Conservation (phyloP, 2,329 filamentous ascomycete species). For the Colletotrichum plurivorum region DNA sequence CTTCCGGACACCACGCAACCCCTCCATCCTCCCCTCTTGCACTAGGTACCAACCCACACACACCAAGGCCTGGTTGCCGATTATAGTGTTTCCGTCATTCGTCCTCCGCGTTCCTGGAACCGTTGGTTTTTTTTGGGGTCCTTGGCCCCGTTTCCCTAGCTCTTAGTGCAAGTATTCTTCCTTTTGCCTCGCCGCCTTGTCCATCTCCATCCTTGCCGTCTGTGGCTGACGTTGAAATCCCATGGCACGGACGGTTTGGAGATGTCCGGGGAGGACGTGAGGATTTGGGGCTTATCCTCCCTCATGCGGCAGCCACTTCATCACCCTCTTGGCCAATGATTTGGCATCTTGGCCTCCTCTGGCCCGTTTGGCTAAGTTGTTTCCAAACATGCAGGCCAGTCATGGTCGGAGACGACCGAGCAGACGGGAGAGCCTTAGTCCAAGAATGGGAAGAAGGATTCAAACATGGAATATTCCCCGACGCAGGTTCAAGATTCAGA, state of each 20-base stretch:
- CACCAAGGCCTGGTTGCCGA: constrained; percentile 7
- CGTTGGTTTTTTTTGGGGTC: background rate
- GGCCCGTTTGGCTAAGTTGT: background rate
- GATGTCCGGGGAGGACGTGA: constrained; percentile 38
- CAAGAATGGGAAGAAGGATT: background rate
- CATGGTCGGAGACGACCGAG: background rate
- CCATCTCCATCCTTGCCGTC: background rate
- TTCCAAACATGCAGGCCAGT: constrained; percentile 15
- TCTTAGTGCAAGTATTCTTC: background rate
- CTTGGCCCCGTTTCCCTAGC: background rate
- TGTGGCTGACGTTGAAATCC: constrained; percentile 36
- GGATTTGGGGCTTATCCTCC: constrained; percentile 31
- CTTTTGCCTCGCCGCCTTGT: background rate
- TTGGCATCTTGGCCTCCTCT: background rate
- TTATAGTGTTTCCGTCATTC: background rate
- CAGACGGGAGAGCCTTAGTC: background rate
- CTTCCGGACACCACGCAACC: background rate
- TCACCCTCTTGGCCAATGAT: constrained; percentile 10
- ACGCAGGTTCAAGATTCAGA: constrained; percentile 19
- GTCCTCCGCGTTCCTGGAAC: background rate
- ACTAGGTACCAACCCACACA: too few species aligned
- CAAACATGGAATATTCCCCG: constrained; percentile 10
- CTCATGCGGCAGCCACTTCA: background rate
- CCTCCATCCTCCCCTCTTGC: background rate
- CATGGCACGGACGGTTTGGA: constrained; percentile 38